These are phyloP conservation scores for Scopulariopsis brevicaulis DNA, from an alignment of 2,329 filamentous ascomycete species.

Conservation along the genomic window DNA sequence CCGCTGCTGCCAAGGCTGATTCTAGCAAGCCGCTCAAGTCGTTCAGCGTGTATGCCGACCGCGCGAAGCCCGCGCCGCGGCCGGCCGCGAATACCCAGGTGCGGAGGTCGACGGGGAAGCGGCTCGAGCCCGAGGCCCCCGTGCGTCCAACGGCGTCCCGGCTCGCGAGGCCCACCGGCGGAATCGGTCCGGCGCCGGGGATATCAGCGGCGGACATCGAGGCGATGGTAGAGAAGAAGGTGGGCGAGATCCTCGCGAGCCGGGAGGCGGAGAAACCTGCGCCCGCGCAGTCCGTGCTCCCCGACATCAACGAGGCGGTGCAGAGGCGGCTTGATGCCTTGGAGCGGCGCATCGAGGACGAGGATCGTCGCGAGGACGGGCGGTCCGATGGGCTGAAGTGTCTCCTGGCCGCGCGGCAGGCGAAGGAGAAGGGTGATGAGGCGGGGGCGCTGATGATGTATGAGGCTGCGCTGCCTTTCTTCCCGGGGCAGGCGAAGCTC, in stretches of 20 bases:
- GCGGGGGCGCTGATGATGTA: conserved; percentile 74
- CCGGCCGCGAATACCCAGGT: conserved; percentile 21
- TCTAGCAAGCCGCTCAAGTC: conserved; percentile 64
- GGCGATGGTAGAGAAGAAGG: conserved; percentile 83
- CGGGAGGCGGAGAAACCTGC: conserved; percentile 46
- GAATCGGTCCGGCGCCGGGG: conserved; percentile 20
- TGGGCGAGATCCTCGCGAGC: conserved; percentile 79
- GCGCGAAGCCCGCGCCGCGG: conserved; percentile 32
- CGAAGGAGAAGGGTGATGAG: conserved; percentile 74
- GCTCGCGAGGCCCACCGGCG: conserved; percentile 22
- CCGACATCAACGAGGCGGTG: conserved; percentile 60
- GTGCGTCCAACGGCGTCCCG: conserved; percentile 25
- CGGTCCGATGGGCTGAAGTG: conserved; percentile 76
- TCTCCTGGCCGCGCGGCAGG: conserved; percentile 82
- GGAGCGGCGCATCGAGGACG: conserved; percentile 67
- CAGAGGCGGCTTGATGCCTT: conserved; percentile 73
- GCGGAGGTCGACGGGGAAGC: conserved; percentile 28
- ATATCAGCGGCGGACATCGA: conserved; percentile 71
- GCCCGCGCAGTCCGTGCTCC: conserved; percentile 21
- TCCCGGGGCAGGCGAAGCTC: conserved; percentile 74
- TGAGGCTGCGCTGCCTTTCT: conserved; percentile 71
- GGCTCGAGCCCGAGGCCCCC: conserved; percentile 23
- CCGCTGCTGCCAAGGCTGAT: conserved; percentile 31
- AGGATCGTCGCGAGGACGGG: conserved; percentile 53
- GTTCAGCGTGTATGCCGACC: conserved; percentile 81